A percentile compares a stretch with the other conserved stretches of the same genome.
phyloP scores from a whole-genome alignment of 2,329 filamentous ascomycete species.

The Peltaster fructicola region DNA sequence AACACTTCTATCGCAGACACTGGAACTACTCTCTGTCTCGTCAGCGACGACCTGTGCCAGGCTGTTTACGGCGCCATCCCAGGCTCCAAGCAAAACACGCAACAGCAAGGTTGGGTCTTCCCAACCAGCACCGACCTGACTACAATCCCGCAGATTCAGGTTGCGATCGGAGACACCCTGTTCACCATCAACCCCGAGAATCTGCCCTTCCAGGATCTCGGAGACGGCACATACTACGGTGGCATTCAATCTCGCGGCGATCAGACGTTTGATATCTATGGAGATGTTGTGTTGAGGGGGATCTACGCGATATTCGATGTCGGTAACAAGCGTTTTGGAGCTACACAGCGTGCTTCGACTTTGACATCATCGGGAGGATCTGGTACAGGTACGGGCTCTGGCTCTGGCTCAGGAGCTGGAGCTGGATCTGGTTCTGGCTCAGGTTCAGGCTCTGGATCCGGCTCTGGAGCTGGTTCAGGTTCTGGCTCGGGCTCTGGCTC shows the following conservation, averaged over 20 bases:
- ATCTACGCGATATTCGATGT: conserved; percentile 50
- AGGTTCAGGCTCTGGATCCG: conserved; percentile 1
- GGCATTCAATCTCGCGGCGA: conserved; percentile 46
- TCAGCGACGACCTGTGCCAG: conserved; percentile 43
- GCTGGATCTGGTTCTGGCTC: background rate
- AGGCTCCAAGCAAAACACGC: conserved; percentile 32
- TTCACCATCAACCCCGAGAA: conserved; percentile 47
- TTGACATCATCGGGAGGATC: background rate
- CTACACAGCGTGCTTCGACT: conserved; percentile 5
- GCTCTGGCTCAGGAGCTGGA: background rate
- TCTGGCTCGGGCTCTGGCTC: no score
- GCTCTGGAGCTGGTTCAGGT: background rate
- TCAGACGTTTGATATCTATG: conserved; percentile 44
- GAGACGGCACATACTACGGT: conserved; percentile 41
- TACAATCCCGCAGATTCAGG: conserved; percentile 41
- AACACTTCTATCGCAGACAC: conserved; percentile 58
- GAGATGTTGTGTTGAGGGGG: conserved; percentile 46
- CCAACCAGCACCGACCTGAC: conserved; percentile 34
- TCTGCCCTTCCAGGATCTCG: conserved; percentile 39
- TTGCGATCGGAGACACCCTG: conserved; percentile 44
- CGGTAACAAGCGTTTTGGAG: conserved; percentile 14
- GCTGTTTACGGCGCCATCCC: conserved; percentile 47
- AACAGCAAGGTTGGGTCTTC: conserved; percentile 46
- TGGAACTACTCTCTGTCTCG: conserved; percentile 49
- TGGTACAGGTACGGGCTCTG: no score